Base-by-base conservation (phyloP, 2,329 filamentous ascomycete genomes). In the Botrytis tulipae region DNA sequence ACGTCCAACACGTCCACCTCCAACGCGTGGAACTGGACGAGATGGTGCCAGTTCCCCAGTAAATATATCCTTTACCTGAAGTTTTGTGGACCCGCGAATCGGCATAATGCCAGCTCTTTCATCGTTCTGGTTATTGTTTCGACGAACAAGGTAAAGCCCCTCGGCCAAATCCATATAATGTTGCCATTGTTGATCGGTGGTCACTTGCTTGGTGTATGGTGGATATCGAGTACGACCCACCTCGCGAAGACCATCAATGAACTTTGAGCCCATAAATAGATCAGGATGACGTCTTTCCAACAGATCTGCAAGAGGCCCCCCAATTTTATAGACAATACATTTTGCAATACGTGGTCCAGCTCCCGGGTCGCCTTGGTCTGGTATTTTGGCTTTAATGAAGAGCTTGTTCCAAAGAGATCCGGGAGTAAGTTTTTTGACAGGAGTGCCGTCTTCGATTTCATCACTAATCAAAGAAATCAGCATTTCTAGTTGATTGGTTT, bases 341-440 rank as follows among this genome's bases (percentile, higher is more conserved):
- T 72, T 72, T 25, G 70, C 61, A 59, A 67, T 67, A 14, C 70
- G 70, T 6, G 70, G 42, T 35, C 70, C 62, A n/a, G 63, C 61
- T n/a, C 48, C 22, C 25, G 48, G 25, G 37, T 40, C 35, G 16
- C 48, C 46, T 20, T 67, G 29, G 22, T 72, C 70, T 16, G 70
- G 70, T 22, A 72, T 46, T 10, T 57, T 66, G 25, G 48, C 35
- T 20, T 57, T 67, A 46, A 44, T 25, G 20, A 37, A 68, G 40
- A 72, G 46, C 57, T 48, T 57, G 6, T 54, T 68, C 46, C 61
- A 32, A 16, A 72, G 48, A 25, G 32, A 44, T 20, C 44, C 42
- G 25, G 59, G 37, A 8, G 54, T 71, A 32, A 68, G 29, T 25
- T 71, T 71, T 32, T 63, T 66, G 40, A 67, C 61, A 29, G 20